Percentiles rank a stretch among this genome's conserved stretches.
Evolutionary conservation across 1,284 basidiomycete genomes (phyloP).

Genomic region (Anthracocystis panici-leucophaei): DNA sequence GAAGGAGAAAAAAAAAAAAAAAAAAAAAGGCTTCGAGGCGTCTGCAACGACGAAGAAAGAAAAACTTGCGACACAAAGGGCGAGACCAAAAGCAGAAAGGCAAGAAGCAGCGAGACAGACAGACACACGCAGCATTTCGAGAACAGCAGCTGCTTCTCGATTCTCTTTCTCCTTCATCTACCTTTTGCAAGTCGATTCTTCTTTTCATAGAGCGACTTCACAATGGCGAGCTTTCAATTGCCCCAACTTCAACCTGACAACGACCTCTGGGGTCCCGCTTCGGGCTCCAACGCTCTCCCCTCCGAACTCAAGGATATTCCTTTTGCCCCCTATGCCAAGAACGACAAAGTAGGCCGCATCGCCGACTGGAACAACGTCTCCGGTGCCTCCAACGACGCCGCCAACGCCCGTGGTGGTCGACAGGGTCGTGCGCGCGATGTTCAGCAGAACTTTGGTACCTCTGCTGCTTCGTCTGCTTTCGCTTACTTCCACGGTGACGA

Average conservation of each 20-base stretch:
- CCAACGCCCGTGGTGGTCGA: conserved; percentile 48
- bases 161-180: conserved; percentile 9
- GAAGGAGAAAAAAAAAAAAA: conserved; percentile 1
- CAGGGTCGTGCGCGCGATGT: conserved; percentile 56
- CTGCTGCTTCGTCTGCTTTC: conserved; percentile 79
- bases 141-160: background rate
- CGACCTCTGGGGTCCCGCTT: conserved; percentile 64
- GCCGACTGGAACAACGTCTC: conserved; percentile 90
- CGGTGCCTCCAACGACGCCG: conserved; percentile 72
- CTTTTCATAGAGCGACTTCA: conserved; percentile 6
- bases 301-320: conserved; percentile 66
- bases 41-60: conserved; percentile 13
- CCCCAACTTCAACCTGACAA: conserved; percentile 54
- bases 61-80: conserved; percentile 28
- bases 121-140: conserved; percentile 1
- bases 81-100: background rate
- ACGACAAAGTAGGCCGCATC: conserved; percentile 95
- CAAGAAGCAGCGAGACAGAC: background rate
- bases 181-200: conserved; percentile 10
- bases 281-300: conserved; percentile 57
- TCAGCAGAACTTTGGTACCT: conserved; percentile 56
- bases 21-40: background rate
- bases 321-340: conserved; percentile 97
- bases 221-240: conserved; percentile 65
- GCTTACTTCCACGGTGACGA: conserved; percentile 99